Evolutionary conservation across 2,329 filamentous ascomycete species (phyloP), one percentile per base, ranked within the genome.

Genomic region (Diaporthe batatas): DNA sequence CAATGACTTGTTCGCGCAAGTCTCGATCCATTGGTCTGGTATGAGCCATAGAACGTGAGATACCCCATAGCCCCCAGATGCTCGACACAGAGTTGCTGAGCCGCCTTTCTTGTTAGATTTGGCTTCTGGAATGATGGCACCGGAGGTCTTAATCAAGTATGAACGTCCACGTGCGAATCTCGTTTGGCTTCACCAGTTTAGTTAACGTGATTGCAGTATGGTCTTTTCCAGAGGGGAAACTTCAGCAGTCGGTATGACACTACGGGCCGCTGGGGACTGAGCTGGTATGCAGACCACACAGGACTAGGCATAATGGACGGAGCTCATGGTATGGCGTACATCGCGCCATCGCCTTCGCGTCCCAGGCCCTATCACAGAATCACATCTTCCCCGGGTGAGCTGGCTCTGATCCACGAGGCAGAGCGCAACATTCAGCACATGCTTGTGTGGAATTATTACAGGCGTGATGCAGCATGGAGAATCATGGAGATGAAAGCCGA

Each of bases 1-100:
- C 49, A 53, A 53, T n/a, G 49, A 53, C n/a, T 11, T 53, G 23
- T 53, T 53, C 49, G n/a, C 49, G 7, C 49, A 53, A n/a, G 49
- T 53, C n/a, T 53, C 49, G 3, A 53, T 53, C n/a, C 49, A 53
- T 12, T 53, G 49, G 49, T 53, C 49, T 14, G 49, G 49, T 3
- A 53, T 53, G 49, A 29, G 49, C 23, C 49, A 53, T 23, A 25
- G 49, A 25, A 53, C 49, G 49, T 53, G 23, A 53, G 49, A 14
- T 53, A 6, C 16, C 18, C 39, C 16, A 16, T 18, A 44, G 2
- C 16, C 14, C 42, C 42, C 18, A 14, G 18, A 7, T 16, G 5
- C 18, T 44, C 12, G 42, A 14, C 16, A 21, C 42, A 44, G 4
- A 44, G 16, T 44, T 44, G 6, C 16, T 44, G 42, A 44, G 6